Conservation (phyloP, 2,329 filamentous ascomycete species). For the Xylaria arbuscula region DNA sequence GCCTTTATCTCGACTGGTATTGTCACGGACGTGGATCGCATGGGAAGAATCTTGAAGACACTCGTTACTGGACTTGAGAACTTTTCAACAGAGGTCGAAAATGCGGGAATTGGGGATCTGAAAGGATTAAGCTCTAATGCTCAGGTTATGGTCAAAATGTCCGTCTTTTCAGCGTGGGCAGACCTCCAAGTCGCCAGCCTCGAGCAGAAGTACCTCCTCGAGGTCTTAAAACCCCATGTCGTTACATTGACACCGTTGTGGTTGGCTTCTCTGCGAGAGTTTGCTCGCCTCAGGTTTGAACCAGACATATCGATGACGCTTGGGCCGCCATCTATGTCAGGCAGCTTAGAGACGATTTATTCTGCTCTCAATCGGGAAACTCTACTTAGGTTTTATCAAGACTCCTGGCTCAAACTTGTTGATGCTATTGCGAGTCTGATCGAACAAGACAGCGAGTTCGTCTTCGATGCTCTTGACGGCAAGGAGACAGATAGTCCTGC, state of each 20-base stretch:
- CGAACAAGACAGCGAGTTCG: conserved; percentile 96
- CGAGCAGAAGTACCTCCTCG: conserved; percentile 88
- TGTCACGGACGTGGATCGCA: conserved; percentile 96
- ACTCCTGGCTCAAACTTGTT: conserved; percentile 94
- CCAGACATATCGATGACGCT: conserved; percentile 95
- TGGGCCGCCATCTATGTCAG: conserved; percentile 81
- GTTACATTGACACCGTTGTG: conserved; percentile 90
- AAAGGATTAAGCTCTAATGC: conserved; percentile 94
- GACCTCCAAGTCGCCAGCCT: conserved; percentile 94
- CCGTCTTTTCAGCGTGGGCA: conserved; percentile 96
- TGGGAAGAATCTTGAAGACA: conserved; percentile 96
- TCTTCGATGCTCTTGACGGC: conserved; percentile 95
- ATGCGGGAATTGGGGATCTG: conserved; percentile 89
- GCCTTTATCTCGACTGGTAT: conserved; percentile 97
- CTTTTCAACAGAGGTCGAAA: conserved; percentile 84
- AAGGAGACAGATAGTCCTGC: conserved; percentile 69
- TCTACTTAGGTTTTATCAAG: conserved; percentile 93
- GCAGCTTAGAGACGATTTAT: conserved; percentile 92
- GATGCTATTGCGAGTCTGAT: conserved; percentile 98
- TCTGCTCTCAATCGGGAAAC: conserved; percentile 95
- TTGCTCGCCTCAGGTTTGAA: conserved; percentile 92
- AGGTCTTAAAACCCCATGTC: conserved; percentile 91
- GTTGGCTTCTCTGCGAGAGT: conserved; percentile 92
- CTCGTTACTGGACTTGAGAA: conserved; percentile 91
- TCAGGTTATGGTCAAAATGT: conserved; percentile 98